These are phyloP conservation scores for Calvatia gigantea DNA, from an alignment of 768 basidiomycete genomes.

Conservation along the genomic window DNA sequence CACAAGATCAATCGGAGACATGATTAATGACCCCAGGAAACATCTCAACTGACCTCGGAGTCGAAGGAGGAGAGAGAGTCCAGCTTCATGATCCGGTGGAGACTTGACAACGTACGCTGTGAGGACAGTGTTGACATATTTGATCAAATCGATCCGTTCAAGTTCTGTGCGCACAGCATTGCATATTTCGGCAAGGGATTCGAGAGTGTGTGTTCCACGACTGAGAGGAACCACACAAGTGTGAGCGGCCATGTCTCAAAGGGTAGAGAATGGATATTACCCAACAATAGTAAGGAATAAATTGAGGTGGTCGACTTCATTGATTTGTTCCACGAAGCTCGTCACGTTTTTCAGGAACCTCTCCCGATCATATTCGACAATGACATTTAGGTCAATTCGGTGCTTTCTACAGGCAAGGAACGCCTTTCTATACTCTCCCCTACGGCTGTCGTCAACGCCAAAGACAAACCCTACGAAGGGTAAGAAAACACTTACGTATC, in stretches of 20 bases:
- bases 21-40: background rate
- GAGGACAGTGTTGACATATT: constrained; percentile 87
- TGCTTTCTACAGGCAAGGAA: constrained; percentile 92
- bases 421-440: constrained; percentile 78
- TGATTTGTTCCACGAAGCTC: constrained; percentile 78
- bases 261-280: constrained; percentile 36
- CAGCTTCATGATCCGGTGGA: constrained; percentile 89
- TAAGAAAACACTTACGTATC: constrained; percentile 48
- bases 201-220: constrained; percentile 54
- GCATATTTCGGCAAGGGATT: constrained; percentile 66
- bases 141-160: constrained; percentile 65
- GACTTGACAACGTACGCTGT: constrained; percentile 91
- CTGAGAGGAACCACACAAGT: constrained; percentile 30
- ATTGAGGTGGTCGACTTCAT: constrained; percentile 90
- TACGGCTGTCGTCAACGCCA: constrained; percentile 23
- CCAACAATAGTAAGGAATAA: constrained; percentile 85
- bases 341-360: constrained; percentile 61
- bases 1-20: background rate
- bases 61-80: constrained; percentile 66
- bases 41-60: constrained; percentile 59
- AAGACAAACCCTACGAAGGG: background rate
- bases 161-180: constrained; percentile 72
- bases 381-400: constrained; percentile 82
- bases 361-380: constrained; percentile 79
- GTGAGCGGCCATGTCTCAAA: background rate